A percentile compares a stretch with the other conserved stretches of the same genome.
Evolutionary conservation across 495 filamentous ascomycete species (phyloP).

Genomic region (Ramalina peruviana): DNA sequence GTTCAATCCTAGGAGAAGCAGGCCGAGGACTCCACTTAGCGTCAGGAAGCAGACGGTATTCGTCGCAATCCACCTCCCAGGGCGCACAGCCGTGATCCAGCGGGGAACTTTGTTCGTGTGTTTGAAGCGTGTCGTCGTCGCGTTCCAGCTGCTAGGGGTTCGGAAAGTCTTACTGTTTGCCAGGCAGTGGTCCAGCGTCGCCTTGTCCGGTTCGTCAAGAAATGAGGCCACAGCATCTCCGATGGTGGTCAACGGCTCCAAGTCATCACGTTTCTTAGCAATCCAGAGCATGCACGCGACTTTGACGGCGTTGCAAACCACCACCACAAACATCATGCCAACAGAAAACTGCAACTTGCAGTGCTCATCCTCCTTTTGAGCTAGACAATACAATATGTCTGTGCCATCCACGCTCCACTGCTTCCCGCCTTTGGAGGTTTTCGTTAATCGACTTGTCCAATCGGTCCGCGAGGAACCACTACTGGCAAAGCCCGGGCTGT

Average conservation of each 20-base stretch:
- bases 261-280: slow-evolving; percentile 7
- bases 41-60: too few species aligned
- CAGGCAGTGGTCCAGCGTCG: slow-evolving; percentile 22
- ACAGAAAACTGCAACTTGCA: slow-evolving; percentile 32
- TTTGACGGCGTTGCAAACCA: slow-evolving; percentile 25
- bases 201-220: slow-evolving; percentile 25
- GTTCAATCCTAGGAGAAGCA: too few species aligned
- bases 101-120: too few species aligned
- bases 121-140: too few species aligned
- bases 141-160: too few species aligned
- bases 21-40: too few species aligned
- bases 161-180: slow-evolving; percentile 11
- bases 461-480: neutral
- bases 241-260: slow-evolving; percentile 29
- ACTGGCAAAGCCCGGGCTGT: neutral
- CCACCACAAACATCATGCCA: slow-evolving; percentile 26
- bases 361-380: slow-evolving; percentile 14
- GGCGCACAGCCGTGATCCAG: too few species aligned
- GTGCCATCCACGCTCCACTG: neutral
- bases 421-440: neutral
- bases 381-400: slow-evolving; percentile 27
- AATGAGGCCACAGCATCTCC: slow-evolving; percentile 39
- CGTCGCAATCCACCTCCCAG: too few species aligned
- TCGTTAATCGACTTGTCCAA: slow-evolving; percentile 8
- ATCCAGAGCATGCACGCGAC: slow-evolving; percentile 23